These are phyloP conservation scores for Sporothrix mexicana DNA, from an alignment of 2,329 filamentous ascomycete genomes.

Conservation along the genomic window DNA sequence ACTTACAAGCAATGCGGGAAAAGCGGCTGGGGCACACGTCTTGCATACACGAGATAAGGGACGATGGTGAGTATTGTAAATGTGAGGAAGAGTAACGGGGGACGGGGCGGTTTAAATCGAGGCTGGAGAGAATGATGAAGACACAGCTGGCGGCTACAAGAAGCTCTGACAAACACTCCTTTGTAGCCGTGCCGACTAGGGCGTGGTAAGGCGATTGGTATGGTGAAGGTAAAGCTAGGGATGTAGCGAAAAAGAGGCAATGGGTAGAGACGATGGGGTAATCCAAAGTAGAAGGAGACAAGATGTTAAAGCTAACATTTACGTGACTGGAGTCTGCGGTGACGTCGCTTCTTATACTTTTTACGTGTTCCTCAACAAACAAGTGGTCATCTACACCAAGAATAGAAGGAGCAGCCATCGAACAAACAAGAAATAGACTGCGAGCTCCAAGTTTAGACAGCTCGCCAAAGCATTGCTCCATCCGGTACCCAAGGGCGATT, in stretches of 20 bases:
- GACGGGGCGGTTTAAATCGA: slow-evolving; percentile 11
- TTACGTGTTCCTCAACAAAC: neutral
- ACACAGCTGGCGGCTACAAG: neutral
- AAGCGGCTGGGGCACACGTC: slow-evolving; percentile 1
- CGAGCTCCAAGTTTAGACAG: neutral
- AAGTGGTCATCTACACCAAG: slow-evolving; percentile 18
- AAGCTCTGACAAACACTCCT: neutral
- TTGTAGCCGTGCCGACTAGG: slow-evolving; percentile 9
- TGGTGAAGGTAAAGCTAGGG: neutral
- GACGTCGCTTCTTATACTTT: slow-evolving; percentile 32
- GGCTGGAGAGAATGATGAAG: neutral
- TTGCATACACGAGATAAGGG: slow-evolving; percentile 25
- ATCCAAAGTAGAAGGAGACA: neutral
- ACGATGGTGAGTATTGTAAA: neutral
- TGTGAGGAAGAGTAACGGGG: neutral
- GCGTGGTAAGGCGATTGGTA: slow-evolving; percentile 11
- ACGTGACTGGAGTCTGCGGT: slow-evolving; percentile 20
- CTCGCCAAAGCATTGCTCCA: neutral
- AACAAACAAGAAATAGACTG: slow-evolving; percentile 7
- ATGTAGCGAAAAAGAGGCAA: neutral
- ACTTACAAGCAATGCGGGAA: slow-evolving; percentile 4
- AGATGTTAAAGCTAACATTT: neutral
- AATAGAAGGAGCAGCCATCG: slow-evolving; percentile 29
- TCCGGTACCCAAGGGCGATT: slow-evolving; percentile 4
- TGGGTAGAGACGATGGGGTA: neutral